Evolutionary conservation across 768 basidiomycete genomes (phyloP).

Genomic region (Tylopilus cervinicoccineus): DNA sequence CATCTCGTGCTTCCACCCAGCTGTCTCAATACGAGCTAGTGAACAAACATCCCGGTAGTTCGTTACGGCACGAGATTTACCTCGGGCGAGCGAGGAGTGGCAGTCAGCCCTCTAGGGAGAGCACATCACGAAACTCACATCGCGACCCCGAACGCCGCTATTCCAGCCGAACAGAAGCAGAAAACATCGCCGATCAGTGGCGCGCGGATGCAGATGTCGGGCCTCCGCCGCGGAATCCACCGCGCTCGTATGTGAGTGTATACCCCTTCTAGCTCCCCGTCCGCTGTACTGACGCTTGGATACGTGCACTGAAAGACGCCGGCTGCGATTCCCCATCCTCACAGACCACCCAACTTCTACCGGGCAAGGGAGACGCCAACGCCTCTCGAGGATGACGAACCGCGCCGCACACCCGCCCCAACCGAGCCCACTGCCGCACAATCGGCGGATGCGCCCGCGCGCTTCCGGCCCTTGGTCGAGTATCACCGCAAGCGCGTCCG

Average conservation of each 20-base stretch:
- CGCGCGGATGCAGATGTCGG: constrained; percentile 25
- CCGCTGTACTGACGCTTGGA: constrained; percentile 3
- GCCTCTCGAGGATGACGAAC: constrained; percentile 19
- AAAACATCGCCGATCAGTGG: constrained; percentile 29
- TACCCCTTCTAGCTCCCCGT: background rate
- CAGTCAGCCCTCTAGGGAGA: constrained; percentile 21
- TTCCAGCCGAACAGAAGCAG: constrained; percentile 24
- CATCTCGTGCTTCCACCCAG: constrained; percentile 28
- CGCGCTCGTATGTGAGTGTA: constrained; percentile 22
- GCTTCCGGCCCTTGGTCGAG: constrained; percentile 18
- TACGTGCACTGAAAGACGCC: constrained; percentile 16
- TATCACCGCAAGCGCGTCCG: constrained; percentile 27
- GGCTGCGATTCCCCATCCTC: constrained; percentile 5
- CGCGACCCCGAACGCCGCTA: constrained; percentile 12
- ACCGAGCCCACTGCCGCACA: constrained; percentile 4
- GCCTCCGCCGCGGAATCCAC: constrained; percentile 13
- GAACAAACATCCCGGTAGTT: constrained; percentile 21
- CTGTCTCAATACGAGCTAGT: constrained; percentile 32
- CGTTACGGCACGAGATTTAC: constrained; percentile 26
- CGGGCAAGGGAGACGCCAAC: constrained; percentile 32
- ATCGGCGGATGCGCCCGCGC: constrained; percentile 6
- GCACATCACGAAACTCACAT: constrained; percentile 16
- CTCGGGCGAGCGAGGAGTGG: constrained; percentile 18
- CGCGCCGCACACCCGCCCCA: constrained; percentile 15
- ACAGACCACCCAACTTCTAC: constrained; percentile 15